Base-by-base conservation (phyloP, 169 alveolate species). In the Eimeria maxima region DNA sequence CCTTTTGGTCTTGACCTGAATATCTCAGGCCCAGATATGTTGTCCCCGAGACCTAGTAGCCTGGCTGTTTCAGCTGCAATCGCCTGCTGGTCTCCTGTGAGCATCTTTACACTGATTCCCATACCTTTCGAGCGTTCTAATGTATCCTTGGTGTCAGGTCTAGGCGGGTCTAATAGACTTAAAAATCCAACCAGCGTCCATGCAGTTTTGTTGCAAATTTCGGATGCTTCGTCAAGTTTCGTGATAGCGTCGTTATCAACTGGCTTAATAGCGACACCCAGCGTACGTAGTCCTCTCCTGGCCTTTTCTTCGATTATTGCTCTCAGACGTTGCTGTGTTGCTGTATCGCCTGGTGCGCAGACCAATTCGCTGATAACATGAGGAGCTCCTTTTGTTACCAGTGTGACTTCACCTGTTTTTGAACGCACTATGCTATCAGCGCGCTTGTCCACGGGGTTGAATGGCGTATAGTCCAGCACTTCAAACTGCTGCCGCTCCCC, bases 91-190 rank as follows among this genome's bases (percentile, higher is more conserved):
- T 97, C 98, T 24, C 99, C 99, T 3, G 99, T 98, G 20, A 98
- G 98, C 99, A 98, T 98, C 91, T 98, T 97, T 27, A 98, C 99
- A 88, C 95, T 97, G 24, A 98, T 98, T 11, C 97, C 96, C 93
- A 97, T 97, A n/a, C 96, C 96, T 47, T 73, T 94, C 44, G 98
- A 97, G 87, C 97, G 96, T 50, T 76, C 84, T 10, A 97, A 95
- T 1, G 98, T 97, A 89, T 97, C 98, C 90, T 87, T 95, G 38
- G 97, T 95, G 93, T 96, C 97, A 5, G 89, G 97, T 33, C 97
- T 67, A 6, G 97, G 97, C n/a, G 97, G 97, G 20, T 96, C 97
- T 55, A 89, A 76, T 24, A 96, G 86, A 73, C 96, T 91, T 24
- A 96, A 16, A 71, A 94, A 94, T 38, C 97, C 97, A 14, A 93